Evolutionary conservation across 495 filamentous ascomycete species (phyloP), one percentile per base, ranked within the genome.

Genomic region (Aspergillus cavernicola): DNA sequence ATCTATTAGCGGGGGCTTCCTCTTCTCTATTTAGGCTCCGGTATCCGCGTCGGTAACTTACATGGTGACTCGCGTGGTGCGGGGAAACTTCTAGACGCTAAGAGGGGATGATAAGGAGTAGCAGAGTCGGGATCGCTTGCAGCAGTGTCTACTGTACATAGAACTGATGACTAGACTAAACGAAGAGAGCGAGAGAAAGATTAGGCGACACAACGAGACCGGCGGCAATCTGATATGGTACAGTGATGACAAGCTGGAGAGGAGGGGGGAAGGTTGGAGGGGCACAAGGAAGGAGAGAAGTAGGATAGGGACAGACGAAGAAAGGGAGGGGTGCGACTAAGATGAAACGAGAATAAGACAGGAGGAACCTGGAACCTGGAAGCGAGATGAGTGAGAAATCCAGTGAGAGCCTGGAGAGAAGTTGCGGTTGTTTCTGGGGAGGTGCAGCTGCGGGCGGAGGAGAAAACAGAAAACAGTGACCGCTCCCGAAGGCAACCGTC

Each of bases 11-110:
- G 15, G 4, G 16, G 20, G n/a, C n/a, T n/a, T n/a, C 8, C 35
- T 9, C 12, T 16, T 33, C 3, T 16, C n/a, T 4, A 19, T 24
- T 28, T 9, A 2, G 28, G 44, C 39, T 32, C 13, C 23, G 13
- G 19, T 18, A 6, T 10, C 9, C 23, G 12, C 16, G 26, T 37
- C 22, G 41, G 22, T 22, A 18, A 58, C 59, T 54, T 55, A 61
- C 59, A 61, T 61, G 42, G 33, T 57, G 59, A 36, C 35, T 49
- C 20, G 29, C 11, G 32, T 36, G 56, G 56, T 59, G 60, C 60
- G 60, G 60, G 60, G 60, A 62, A 59, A 49, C 45, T 46, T 44
- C 35, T 33, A 15, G 43, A 42, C 24, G 36, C 22, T 19, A 33
- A 38, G 32, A 20, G 36, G 52, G 13, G 28, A 36, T 33, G 52